Base-by-base conservation (phyloP, 139 green algal species). In the Chlorella sp. region DNA sequence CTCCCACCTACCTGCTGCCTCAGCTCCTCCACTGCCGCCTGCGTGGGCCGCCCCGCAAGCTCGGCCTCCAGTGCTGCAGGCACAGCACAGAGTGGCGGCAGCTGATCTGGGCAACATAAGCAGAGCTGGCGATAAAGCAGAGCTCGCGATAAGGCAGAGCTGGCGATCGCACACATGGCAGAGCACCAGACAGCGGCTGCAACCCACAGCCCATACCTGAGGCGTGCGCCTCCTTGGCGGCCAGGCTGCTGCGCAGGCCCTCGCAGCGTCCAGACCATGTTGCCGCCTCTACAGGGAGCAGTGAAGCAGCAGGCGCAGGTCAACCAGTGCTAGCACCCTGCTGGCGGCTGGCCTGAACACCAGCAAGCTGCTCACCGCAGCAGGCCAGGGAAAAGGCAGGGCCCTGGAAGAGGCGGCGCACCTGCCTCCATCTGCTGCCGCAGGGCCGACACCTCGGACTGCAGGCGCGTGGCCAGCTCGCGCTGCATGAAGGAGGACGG, bases 21-120 rank as follows among this genome's bases (percentile, higher is more conserved):
- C 76, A 96, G 91, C 48, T 96, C 88, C 34, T 95, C 90, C 65
- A 98, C 64, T 90, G 95, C 88, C 64, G 80, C n/a, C 77, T 85
- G 76, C 22, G 76, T 92, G 60, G 82, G 86, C 46, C 87, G 84
- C 28, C 88, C 70, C 32, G 68, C 38, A 30, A 94, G 86, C 80
- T 93, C 80, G 51, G 64, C 44, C 82, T 95, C 90, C 51, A 90
- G 73, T 1, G 91, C 90, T 11, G 75, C 65, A 1, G 51, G 51
- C 51, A 60, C 51, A 60, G 51, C 9, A 24, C 51, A 20, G 51
- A 60, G 51, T 16, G 16, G 51, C 14, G 51, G n/a, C n/a, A n/a
- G n/a, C n/a, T n/a, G n/a, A n/a, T n/a, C n/a, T n/a, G n/a, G n/a
- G n/a, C n/a, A n/a, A n/a, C n/a, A n/a, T n/a, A n/a, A n/a, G n/a